Evolutionary conservation across 1,139 yeast genomes (phyloP).

Genomic region (Kurtzmaniella quercitrusa): DNA sequence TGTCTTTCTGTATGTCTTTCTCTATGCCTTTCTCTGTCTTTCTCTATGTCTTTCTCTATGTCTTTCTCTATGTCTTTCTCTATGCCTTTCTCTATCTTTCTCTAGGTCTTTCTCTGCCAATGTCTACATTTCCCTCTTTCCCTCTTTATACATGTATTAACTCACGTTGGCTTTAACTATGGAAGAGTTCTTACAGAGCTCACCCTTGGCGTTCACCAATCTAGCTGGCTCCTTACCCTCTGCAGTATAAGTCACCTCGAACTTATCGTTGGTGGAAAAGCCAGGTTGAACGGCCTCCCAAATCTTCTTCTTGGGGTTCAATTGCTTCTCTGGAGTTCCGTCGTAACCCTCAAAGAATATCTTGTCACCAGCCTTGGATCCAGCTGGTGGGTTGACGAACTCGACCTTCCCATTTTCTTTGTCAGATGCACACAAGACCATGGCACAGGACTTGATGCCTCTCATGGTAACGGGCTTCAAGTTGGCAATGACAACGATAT

Average conservation of each 20-base stretch:
- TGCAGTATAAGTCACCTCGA: slow-evolving; percentile 76
- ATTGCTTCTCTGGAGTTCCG: slow-evolving; percentile 83
- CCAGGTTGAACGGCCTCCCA: slow-evolving; percentile 95
- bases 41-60: too few relatives aligned
- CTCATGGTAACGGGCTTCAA: slow-evolving; percentile 66
- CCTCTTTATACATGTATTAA: slow-evolving; percentile 1
- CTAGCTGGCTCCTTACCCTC: slow-evolving; percentile 77
- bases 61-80: too few relatives aligned
- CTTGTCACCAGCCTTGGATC: slow-evolving; percentile 95
- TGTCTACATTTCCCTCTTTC: not conserved
- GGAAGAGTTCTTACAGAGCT: slow-evolving; percentile 63
- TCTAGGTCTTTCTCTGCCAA: too few relatives aligned
- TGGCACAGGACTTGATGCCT: slow-evolving; percentile 90
- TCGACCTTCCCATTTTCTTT: slow-evolving; percentile 72
- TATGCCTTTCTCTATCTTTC: too few relatives aligned
- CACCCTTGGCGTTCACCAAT: slow-evolving; percentile 75
- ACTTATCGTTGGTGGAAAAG: slow-evolving; percentile 72
- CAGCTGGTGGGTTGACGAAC: slow-evolving; percentile 92
- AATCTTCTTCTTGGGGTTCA: slow-evolving; percentile 97
- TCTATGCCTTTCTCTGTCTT: too few relatives aligned
- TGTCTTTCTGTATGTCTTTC: too few relatives aligned
- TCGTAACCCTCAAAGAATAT: slow-evolving; percentile 89
- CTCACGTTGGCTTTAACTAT: slow-evolving; percentile 63
- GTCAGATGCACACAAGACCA: slow-evolving; percentile 91
- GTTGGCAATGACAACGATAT: slow-evolving; percentile 54